Conservation (phyloP, 31 red algal species). For the Porphyra umbilicalis region DNA sequence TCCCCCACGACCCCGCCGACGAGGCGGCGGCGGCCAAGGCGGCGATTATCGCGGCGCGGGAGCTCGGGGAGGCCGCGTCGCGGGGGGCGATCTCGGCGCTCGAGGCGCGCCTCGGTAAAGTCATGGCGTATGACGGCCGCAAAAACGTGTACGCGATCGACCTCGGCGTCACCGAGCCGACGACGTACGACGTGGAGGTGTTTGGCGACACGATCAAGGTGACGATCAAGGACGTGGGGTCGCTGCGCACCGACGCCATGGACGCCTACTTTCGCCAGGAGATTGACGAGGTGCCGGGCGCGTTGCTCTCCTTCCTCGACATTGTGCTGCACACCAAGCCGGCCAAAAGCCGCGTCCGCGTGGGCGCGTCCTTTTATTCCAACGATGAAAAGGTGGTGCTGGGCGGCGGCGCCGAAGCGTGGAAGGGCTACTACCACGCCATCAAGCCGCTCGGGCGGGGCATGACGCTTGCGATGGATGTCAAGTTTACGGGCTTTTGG, state of each 20-base stretch:
- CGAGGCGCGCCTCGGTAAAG: neutral
- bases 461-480: neutral
- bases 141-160: neutral
- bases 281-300: neutral
- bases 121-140: neutral
- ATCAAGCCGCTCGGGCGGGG: neutral
- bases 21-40: neutral
- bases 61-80: neutral
- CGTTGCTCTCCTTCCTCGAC: neutral
- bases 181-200: neutral
- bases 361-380: neutral
- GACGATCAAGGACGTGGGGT: neutral
- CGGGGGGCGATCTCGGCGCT: neutral
- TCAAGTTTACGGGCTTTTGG: neutral
- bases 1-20: neutral
- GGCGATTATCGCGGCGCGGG: neutral
- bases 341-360: neutral
- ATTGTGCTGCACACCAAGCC: constrained; percentile 1
- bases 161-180: neutral
- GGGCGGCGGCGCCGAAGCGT: neutral
- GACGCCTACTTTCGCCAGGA: neutral
- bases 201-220: neutral
- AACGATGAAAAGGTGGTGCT: neutral
- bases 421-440: neutral
- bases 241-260: neutral